Evolutionary conservation across 345 rosid species (phyloP), one percentile per base, ranked within the genome.

Genomic region (Eucalyptus tenuipes): DNA sequence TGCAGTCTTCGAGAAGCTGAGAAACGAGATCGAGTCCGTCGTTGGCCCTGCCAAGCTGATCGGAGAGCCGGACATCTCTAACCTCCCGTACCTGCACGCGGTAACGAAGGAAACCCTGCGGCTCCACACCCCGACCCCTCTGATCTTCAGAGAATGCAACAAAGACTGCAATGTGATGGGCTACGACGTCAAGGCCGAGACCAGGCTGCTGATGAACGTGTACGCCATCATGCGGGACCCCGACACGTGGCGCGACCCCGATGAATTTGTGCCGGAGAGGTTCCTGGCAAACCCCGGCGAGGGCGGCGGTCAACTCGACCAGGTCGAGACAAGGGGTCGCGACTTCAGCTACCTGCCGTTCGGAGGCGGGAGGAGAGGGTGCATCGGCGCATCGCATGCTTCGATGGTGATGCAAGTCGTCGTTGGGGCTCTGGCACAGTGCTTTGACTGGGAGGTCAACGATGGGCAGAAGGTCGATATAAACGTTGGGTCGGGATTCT

Each of bases 61-160:
- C 82, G 90, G 87, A 57, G 94, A 94, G 87, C 91, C 92, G 1
- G 96, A 93, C 47, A 84, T 91, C 71, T 91, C 50, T 29, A 92
- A 92, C 81, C 94, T 92, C 14, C 93, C 94, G 8, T 94, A 92
- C 88, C 95, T 93, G 48, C 89, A 89, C 88, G 94, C 94, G 47
- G 93, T 93, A 22, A 87, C 88, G 3, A 91, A 64, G 45, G 96
- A 92, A 87, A 90, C 95, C 8, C 89, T 92, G 31, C 87, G 95
- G 49, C 94, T 93, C 31, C 94, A 94, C 75, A 93, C 96, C 20
- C 91, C 96, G n/a, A 91, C 92, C 48, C 95, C 95, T 2, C 33
- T 94, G 79, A 93, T 94, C 91, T 90, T 93, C 80, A 89, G 95
- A 89, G 95, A 94, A 89, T 93, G 95, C 85, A 90, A 64, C 24